Base-by-base conservation (phyloP, 768 basidiomycete species). In the Leccinum ochraceum region DNA sequence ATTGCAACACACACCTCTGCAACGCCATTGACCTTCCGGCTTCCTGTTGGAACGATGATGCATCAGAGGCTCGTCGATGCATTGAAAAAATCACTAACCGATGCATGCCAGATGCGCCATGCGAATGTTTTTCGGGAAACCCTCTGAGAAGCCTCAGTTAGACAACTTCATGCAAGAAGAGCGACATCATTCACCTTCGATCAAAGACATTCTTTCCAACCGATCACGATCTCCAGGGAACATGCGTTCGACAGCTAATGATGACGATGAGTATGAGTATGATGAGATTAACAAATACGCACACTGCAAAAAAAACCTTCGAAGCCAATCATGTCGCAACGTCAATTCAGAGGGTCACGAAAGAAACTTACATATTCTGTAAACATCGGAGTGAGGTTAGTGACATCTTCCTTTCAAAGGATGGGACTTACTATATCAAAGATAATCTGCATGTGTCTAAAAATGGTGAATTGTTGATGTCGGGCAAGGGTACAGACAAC, bases 61-160 rank as follows among this genome's bases (percentile, higher is more conserved):
- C 26, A 22, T 62, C 58, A 59, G 34, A 56, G 37, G 39, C 9
- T 10, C 22, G 16, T 16, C 6, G 13, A 9, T 17, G 42, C n/a
- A 16, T 26, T 9, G 7, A 53, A 54, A 6, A 46, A 61, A 48
- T 2, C 8, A 73, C 65, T 51, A 67, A 75, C 83, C 94, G 61
- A 98, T 89, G 73, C 89, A 89, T 17, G 97, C 97, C 26, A 99
- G 79, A 75, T 90, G 88, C 9, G 94, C 93, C 92, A 95, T 95
- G 63, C 93, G 83, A 62, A 97, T 83, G 68, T 92, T 86, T 74
- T 96, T 86, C 6, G 94, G 94, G 61, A 82, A 72, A 16, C 92
- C 90, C 85, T 96, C 95, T 92, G 61, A 10, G 34, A 7, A 53
- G 42, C 5, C 30, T 7, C 1, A 8, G 20, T 37, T 26, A 48